A percentile compares a stretch with the other conserved stretches of the same genome.
Conservation (phyloP, 2,329 filamentous ascomycete genomes). For the Arthrinium puccinioides region DNA sequence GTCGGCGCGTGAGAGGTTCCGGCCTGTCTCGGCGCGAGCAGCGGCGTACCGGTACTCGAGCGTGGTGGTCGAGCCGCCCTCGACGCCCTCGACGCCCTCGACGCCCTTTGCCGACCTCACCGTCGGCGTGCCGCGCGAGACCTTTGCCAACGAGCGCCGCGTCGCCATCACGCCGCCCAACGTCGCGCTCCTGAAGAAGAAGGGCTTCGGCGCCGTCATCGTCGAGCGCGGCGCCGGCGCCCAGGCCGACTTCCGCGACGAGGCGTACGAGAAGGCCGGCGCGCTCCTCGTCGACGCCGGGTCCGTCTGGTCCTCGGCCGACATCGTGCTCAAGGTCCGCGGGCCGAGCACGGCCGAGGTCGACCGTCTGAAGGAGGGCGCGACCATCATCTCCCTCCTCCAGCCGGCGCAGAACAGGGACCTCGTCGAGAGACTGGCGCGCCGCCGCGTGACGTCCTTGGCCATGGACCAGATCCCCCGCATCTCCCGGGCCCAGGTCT, state of each 20-base stretch:
- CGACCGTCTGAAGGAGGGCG: slow-evolving; percentile 57
- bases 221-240: slow-evolving; percentile 76
- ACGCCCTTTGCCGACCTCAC: slow-evolving; percentile 65
- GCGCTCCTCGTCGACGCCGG: slow-evolving; percentile 66
- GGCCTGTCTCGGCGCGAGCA: slow-evolving; percentile 10
- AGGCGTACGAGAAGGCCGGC: slow-evolving; percentile 70
- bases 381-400: slow-evolving; percentile 75
- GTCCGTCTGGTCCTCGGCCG: slow-evolving; percentile 64
- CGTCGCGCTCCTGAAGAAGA: slow-evolving; percentile 74
- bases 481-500: slow-evolving; percentile 81
- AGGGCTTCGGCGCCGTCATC: slow-evolving; percentile 71
- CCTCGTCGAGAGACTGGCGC: slow-evolving; percentile 65
- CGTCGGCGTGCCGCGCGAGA: slow-evolving; percentile 74
- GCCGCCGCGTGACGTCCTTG: slow-evolving; percentile 66
- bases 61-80: slow-evolving; percentile 8
- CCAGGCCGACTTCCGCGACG: slow-evolving; percentile 69
- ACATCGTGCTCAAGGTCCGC: slow-evolving; percentile 81
- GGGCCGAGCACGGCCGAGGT: slow-evolving; percentile 66
- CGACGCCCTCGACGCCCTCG: slow-evolving; percentile 33
- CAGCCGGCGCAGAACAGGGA: slow-evolving; percentile 75
- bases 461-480: slow-evolving; percentile 92
- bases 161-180: slow-evolving; percentile 83
- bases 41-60: slow-evolving; percentile 19
- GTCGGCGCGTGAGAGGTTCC: slow-evolving; percentile 13
- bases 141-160: slow-evolving; percentile 70